Evolutionary conservation across 345 rosid genomes (phyloP), one percentile per base, ranked within the genome.

Genomic region (Cardiospermum halicacabum): DNA sequence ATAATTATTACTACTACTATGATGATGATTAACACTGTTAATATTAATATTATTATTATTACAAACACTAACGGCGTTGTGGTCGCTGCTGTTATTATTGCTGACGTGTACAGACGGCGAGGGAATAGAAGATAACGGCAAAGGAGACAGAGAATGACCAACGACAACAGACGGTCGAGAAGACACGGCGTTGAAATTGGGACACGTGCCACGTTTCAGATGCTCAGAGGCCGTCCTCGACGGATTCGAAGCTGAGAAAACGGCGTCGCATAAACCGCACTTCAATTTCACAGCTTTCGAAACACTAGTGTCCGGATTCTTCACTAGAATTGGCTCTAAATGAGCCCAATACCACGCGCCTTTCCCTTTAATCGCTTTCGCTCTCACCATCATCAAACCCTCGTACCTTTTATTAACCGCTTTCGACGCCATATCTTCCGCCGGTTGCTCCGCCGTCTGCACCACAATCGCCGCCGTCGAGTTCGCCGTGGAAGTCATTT

Each of bases 261-360:
- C 69, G 54, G 87, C 77, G 34, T 78, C 76, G 62, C 87, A 83
- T 8, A 83, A 54, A 4, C 70, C 72, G 47, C 87, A 83, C 73
- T 53, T 74, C 66, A 83, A 84, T 59, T 83, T 83, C 21, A 83
- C 87, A 2, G 84, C 81, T 78, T 78, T 83, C 0, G 84, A 72
- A 36, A 83, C 71, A 36, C 69, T 66, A 0, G 81, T 76, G 16
- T 83, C 84, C 2, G 72, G 66, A 77, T 79, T 77, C 25, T 50
- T 81, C 9, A 81, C 53, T 19, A 84, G 60, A 37, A 84, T 47
- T 7, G 88, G 88, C 64, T 84, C 88, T 7, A 84, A 65, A 55
- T 81, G 85, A 5, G 74, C 74, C 88, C 88, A 81, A 40, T 84
- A 84, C 88, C 88, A 84, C 15, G 88, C 88, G 25, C 88, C 88